phyloP scores from a whole-genome alignment of 1,139 yeast species.

The Protomyces inouyei region DNA sequence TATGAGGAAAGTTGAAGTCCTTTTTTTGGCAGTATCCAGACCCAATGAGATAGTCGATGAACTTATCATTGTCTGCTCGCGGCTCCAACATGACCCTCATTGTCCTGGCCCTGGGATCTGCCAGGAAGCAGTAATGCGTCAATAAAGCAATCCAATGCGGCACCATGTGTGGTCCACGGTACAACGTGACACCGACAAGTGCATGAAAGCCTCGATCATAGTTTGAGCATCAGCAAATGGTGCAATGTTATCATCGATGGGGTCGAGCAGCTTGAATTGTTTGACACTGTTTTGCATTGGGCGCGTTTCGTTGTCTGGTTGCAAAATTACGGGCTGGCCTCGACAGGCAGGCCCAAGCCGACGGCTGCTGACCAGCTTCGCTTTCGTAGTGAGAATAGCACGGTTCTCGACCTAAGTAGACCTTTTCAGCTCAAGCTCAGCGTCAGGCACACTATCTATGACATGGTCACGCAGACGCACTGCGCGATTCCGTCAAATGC shows the following conservation, averaged over 20 bases:
- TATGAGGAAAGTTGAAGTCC: slow-evolving; percentile 36
- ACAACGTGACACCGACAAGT: slow-evolving; percentile 33
- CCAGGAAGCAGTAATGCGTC: slow-evolving; percentile 33
- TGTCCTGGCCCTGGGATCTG: slow-evolving; percentile 34
- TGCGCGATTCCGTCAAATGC: no score
- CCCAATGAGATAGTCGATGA: slow-evolving; percentile 31
- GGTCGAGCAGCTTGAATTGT: no score
- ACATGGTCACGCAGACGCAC: no score
- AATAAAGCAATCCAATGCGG: slow-evolving; percentile 34
- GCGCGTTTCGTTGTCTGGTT: no score
- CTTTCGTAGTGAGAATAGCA: no score
- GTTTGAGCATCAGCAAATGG: slow-evolving; percentile 29
- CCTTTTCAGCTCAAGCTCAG: no score
- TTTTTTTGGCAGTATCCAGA: slow-evolving; percentile 30
- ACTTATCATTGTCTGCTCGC: slow-evolving; percentile 34
- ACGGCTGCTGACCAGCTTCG: no score
- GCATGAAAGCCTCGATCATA: slow-evolving; percentile 35
- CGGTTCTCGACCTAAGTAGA: no score
- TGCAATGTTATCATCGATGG: slow-evolving; percentile 33
- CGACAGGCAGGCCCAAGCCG: no score
- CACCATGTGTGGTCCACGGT: slow-evolving; percentile 35
- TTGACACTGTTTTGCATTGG: no score
- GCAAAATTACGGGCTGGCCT: no score
- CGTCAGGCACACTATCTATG: no score
- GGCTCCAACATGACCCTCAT: slow-evolving; percentile 34